phyloP scores from a whole-genome alignment of 371 early-diverging fungal genomes.

The Mucor racemosus region DNA sequence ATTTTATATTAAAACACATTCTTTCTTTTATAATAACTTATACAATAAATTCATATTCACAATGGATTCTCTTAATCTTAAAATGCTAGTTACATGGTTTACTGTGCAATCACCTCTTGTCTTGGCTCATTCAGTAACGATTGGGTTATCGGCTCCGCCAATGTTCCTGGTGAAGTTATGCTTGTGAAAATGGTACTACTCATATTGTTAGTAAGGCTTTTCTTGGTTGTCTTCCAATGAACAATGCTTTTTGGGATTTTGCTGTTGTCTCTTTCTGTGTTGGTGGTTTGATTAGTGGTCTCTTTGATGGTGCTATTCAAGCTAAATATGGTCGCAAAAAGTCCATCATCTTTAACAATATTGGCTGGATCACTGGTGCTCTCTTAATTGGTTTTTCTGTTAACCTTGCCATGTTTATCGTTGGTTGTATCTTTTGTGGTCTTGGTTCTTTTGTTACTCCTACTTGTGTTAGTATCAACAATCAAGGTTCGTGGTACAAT shows the following conservation, averaged over 20 bases:
- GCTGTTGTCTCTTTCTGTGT: conserved; percentile 67
- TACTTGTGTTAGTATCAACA: conserved; percentile 80
- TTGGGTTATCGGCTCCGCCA: conserved; percentile 54
- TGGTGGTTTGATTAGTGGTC: conserved; percentile 74
- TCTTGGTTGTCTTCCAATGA: too few relatives aligned
- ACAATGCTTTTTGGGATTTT: conserved; percentile 43
- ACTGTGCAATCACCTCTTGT: conserved; percentile 38
- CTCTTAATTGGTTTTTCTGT: conserved; percentile 52
- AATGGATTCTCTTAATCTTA: conserved; percentile 43
- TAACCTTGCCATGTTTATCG: not conserved
- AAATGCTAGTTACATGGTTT: conserved; percentile 42
- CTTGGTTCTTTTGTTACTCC: conserved; percentile 77
- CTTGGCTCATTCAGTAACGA: conserved; percentile 45
- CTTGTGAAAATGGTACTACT: conserved; percentile 24
- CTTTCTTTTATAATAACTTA: not conserved
- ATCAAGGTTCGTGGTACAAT: conserved; percentile 68
- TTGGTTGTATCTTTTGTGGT: conserved; percentile 48
- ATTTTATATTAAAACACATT: not conserved
- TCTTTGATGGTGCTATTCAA: conserved; percentile 60
- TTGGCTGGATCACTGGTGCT: conserved; percentile 67
- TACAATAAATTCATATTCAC: not conserved
- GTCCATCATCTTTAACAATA: conserved; percentile 64
- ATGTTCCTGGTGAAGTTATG: conserved; percentile 39
- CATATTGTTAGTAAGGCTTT: too few relatives aligned
- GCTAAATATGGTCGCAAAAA: conserved; percentile 66